These are phyloP conservation scores for Biscogniauxia sp. DNA, from an alignment of 2,329 filamentous ascomycete genomes.

Conservation along the genomic window DNA sequence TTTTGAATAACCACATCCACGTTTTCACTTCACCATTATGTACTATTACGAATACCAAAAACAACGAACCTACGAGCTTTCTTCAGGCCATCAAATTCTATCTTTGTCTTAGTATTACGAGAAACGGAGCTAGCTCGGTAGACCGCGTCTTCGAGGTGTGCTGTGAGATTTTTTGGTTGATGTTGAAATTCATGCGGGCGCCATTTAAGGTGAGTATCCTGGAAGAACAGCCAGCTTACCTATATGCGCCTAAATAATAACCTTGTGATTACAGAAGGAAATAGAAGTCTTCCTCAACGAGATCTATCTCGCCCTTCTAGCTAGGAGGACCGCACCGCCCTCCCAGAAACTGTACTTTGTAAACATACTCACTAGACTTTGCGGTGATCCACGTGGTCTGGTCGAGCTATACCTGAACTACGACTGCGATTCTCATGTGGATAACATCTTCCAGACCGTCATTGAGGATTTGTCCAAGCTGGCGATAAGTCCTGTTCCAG, in stretches of 20 bases:
- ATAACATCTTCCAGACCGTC: constrained; percentile 95
- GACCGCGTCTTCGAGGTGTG: constrained; percentile 92
- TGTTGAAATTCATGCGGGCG: constrained; percentile 89
- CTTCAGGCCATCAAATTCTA: constrained; percentile 96
- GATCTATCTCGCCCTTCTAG: constrained; percentile 89
- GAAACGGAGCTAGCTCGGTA: constrained; percentile 92
- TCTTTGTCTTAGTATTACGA: constrained; percentile 87
- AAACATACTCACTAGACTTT: constrained; percentile 78
- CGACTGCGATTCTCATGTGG: constrained; percentile 90
- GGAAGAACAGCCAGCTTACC: background rate
- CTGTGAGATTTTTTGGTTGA: constrained; percentile 97
- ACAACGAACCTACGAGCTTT: constrained; percentile 83
- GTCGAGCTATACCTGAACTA: constrained; percentile 98
- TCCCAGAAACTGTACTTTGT: constrained; percentile 94
- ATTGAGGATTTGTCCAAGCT: constrained; percentile 92
- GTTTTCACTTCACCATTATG: constrained; percentile 91
- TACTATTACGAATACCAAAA: constrained; percentile 89
- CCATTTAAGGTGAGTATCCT: constrained; percentile 74
- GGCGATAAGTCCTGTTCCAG: constrained; percentile 72
- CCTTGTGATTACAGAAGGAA: constrained; percentile 65
- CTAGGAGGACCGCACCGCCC: constrained; percentile 78
- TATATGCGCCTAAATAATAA: constrained; percentile 18
- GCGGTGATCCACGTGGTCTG: constrained; percentile 79
- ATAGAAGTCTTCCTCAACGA: constrained; percentile 98
- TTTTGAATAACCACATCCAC: constrained; percentile 88